Conservation (phyloP, 2,329 filamentous ascomycete species). For the Talaromyces sp. region DNA sequence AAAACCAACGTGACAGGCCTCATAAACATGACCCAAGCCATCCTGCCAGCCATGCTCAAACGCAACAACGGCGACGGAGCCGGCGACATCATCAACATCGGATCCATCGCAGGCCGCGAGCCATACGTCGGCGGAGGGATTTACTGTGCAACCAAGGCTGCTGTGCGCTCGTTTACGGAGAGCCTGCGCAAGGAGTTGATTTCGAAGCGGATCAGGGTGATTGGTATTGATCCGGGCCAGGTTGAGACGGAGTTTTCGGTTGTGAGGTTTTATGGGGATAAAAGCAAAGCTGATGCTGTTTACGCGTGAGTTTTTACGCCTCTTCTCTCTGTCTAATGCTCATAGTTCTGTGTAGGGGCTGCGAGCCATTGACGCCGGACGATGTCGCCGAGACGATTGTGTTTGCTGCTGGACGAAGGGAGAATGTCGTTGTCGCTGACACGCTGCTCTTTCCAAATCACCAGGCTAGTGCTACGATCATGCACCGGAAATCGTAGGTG, state of each 20-base stretch:
- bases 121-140: constrained; percentile 80
- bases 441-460: constrained; percentile 82
- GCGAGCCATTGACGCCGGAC: constrained; percentile 77
- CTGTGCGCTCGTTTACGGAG: constrained; percentile 79
- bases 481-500: too few species aligned
- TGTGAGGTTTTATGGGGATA: constrained; percentile 85
- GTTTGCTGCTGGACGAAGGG: constrained; percentile 73
- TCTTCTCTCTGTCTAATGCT: not conserved
- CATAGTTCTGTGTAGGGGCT: constrained; percentile 47
- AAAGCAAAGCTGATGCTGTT: constrained; percentile 80
- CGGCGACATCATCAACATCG: constrained; percentile 94
- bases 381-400: constrained; percentile 89
- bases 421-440: constrained; percentile 89
- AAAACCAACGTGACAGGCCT: constrained; percentile 88
- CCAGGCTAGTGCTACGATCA: constrained; percentile 55
- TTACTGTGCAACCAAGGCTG: constrained; percentile 90
- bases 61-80: constrained; percentile 58
- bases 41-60: constrained; percentile 77
- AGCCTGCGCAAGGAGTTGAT: constrained; percentile 77
- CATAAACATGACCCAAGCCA: constrained; percentile 92
- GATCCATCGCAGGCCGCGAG: constrained; percentile 81
- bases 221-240: constrained; percentile 85
- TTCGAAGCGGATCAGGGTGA: constrained; percentile 71
- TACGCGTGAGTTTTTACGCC: constrained; percentile 59
- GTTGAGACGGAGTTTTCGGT: constrained; percentile 92